phyloP scores from a whole-genome alignment of 768 basidiomycete genomes.

The Tephrocybe sp. region DNA sequence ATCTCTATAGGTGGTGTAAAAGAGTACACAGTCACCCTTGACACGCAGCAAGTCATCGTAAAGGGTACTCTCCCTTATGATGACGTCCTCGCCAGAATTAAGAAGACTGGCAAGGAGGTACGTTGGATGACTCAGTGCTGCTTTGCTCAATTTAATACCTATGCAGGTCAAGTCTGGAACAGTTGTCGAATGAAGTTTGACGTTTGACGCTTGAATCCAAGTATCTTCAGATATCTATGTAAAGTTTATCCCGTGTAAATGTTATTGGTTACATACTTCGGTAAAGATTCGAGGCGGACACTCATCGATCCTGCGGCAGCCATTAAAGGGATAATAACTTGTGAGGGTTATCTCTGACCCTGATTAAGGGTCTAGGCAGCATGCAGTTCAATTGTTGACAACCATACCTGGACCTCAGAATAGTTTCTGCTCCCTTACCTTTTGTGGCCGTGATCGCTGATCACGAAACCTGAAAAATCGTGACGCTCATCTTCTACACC shows the following conservation, averaged over 20 bases:
- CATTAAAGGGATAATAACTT: no score
- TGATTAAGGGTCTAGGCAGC: no score
- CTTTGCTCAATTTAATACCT: background rate
- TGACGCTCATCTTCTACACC: constrained; percentile 15
- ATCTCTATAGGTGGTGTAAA: constrained; percentile 54
- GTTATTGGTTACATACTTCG: no score
- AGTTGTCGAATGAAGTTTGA: constrained; percentile 31
- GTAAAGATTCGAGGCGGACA: no score
- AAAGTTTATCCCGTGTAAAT: no score
- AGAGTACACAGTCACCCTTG: constrained; percentile 59
- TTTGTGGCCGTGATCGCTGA: constrained; percentile 4
- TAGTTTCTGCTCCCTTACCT: background rate
- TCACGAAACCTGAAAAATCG: background rate
- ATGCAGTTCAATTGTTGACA: no score
- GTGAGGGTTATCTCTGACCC: no score
- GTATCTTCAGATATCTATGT: no score
- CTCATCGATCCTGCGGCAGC: no score
- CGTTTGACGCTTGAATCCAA: background rate
- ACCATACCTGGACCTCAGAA: no score
- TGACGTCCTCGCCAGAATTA: constrained; percentile 65
- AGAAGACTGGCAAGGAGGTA: constrained; percentile 93
- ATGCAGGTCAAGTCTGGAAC: constrained; percentile 43
- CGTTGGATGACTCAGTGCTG: constrained; percentile 10
- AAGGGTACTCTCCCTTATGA: constrained; percentile 61
- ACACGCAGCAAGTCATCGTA: constrained; percentile 72